Percentiles rank a stretch among this genome's conserved stretches.
Conservation (phyloP, 495 filamentous ascomycete genomes). For the Neurospora africana region DNA sequence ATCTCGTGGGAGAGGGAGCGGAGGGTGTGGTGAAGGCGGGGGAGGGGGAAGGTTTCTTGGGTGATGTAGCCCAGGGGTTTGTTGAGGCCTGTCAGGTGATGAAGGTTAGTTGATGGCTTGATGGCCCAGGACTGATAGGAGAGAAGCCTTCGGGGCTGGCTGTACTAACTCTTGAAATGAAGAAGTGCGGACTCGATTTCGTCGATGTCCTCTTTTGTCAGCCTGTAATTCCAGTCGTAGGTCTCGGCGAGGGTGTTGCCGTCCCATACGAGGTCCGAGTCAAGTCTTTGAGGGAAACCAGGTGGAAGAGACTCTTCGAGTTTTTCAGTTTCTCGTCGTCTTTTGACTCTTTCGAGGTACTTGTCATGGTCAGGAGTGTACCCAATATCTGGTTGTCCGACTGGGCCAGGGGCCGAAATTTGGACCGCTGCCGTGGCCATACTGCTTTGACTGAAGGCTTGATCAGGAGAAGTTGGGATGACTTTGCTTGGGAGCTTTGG, state of each 20-base stretch:
- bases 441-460: not conserved
- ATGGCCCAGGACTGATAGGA: not conserved
- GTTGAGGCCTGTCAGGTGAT: constrained; percentile 21
- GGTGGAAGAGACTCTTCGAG: constrained; percentile 35
- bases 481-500: not conserved
- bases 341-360: constrained; percentile 39
- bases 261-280: constrained; percentile 48
- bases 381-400: constrained; percentile 44
- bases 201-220: constrained; percentile 36
- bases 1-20: constrained; percentile 42
- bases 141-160: not conserved
- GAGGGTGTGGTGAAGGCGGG: constrained; percentile 36
- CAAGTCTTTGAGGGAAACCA: constrained; percentile 40
- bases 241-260: constrained; percentile 37
- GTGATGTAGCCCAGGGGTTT: constrained; percentile 38
- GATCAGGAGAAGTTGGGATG: not conserved
- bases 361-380: constrained; percentile 47
- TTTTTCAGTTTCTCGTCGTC: constrained; percentile 33
- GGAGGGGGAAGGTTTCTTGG: constrained; percentile 47
- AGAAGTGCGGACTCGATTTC: constrained; percentile 46
- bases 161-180: constrained; percentile 41
- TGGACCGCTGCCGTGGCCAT: constrained; percentile 1
- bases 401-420: constrained; percentile 6
- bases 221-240: constrained; percentile 41
- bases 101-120: not conserved